Percentiles rank a stretch among this genome's conserved stretches.
phyloP scores from a whole-genome alignment of 768 basidiomycete genomes.

The Trametes elegans region DNA sequence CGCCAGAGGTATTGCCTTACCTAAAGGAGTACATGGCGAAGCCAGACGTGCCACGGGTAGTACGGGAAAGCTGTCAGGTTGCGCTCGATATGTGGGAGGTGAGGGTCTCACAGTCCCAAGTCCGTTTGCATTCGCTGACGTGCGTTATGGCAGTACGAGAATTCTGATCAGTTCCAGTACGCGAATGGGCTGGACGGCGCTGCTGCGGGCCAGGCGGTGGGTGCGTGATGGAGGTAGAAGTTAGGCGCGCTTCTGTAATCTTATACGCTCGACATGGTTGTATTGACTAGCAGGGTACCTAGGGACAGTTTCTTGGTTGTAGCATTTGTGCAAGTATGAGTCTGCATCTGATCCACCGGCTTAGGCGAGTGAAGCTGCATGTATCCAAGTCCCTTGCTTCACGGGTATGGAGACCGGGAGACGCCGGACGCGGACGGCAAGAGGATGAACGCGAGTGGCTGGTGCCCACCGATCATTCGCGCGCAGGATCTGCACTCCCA shows the following conservation, averaged over 20 bases:
- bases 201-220: constrained; percentile 17
- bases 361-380: not conserved
- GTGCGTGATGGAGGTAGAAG: constrained; percentile 19
- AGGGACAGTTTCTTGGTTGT: not conserved
- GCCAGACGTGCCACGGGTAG: constrained; percentile 81
- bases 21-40: constrained; percentile 81
- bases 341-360: not conserved
- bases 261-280: not conserved
- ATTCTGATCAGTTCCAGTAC: constrained; percentile 79
- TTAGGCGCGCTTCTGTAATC: not conserved
- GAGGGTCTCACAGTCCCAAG: not conserved
- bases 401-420: too few species aligned
- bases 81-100: constrained; percentile 99
- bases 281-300: not conserved
- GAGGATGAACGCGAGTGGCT: too few species aligned
- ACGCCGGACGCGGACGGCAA: too few species aligned
- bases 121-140: not conserved
- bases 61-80: constrained; percentile 93
- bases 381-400: not conserved
- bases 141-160: constrained; percentile 60
- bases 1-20: constrained; percentile 85
- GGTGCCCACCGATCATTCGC: too few species aligned
- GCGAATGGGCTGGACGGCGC: constrained; percentile 48
- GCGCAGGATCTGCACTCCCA: too few species aligned
- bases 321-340: not conserved